phyloP scores from a whole-genome alignment of 768 basidiomycete species.

The Xerocomellus intermedius region DNA sequence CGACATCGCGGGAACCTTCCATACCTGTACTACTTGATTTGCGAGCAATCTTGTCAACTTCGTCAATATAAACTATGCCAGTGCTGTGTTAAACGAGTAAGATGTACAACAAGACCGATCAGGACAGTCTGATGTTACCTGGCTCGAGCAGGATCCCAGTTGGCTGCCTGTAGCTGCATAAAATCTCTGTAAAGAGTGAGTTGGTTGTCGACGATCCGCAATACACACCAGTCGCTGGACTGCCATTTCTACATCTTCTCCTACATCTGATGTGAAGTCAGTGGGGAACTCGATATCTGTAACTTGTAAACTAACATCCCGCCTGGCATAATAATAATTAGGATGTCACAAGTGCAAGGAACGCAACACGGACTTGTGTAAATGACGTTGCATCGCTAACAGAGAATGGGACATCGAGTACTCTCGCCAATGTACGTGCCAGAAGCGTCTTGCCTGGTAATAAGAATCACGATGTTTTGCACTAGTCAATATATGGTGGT shows the following conservation, averaged over 20 bases:
- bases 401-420: slow-evolving; percentile 93
- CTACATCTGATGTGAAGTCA: slow-evolving; percentile 62
- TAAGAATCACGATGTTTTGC: slow-evolving; percentile 1
- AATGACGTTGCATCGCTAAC: slow-evolving; percentile 92
- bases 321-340: slow-evolving; percentile 44
- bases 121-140: slow-evolving; percentile 46
- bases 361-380: slow-evolving; percentile 62
- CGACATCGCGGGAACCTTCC: slow-evolving; percentile 82
- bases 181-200: slow-evolving; percentile 1
- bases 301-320: slow-evolving; percentile 54
- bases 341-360: background rate
- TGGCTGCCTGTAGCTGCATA: slow-evolving; percentile 78
- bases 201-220: background rate
- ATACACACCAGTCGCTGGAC: slow-evolving; percentile 72
- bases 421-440: slow-evolving; percentile 86
- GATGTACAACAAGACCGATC: background rate
- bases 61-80: slow-evolving; percentile 96
- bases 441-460: slow-evolving; percentile 80
- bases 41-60: slow-evolving; percentile 89
- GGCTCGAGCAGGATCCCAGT: slow-evolving; percentile 84
- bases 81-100: slow-evolving; percentile 47
- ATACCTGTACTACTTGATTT: slow-evolving; percentile 50
- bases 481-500: slow-evolving; percentile 12
- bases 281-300: background rate
- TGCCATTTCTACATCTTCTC: slow-evolving; percentile 94